Evolutionary conservation across 768 basidiomycete species (phyloP).

Genomic region (Leccinellum rugosiceps): DNA sequence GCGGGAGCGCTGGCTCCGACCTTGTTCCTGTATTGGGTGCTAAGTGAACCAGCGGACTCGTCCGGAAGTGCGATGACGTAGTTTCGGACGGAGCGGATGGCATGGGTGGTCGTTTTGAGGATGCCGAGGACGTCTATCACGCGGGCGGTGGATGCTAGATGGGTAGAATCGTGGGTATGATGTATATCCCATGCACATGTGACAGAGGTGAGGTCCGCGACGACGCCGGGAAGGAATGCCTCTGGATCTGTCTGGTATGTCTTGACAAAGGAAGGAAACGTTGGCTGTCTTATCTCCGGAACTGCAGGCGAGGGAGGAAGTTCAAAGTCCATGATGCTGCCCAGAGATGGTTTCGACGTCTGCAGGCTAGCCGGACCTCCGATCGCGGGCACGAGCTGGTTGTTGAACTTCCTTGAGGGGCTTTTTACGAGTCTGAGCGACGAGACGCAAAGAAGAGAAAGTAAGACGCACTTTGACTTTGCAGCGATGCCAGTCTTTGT

Average conservation of each 20-base stretch:
- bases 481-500: constrained; percentile 80
- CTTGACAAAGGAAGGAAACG: constrained; percentile 56
- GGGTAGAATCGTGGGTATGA: constrained; percentile 10
- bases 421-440: constrained; percentile 25
- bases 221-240: constrained; percentile 69
- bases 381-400: constrained; percentile 73
- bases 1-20: constrained; percentile 33
- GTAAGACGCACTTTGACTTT: constrained; percentile 58
- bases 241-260: constrained; percentile 74
- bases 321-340: constrained; percentile 47
- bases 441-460: neutral
- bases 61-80: constrained; percentile 82
- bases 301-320: constrained; percentile 69
- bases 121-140: constrained; percentile 62
- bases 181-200: constrained; percentile 61
- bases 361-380: constrained; percentile 54
- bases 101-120: constrained; percentile 75
- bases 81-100: constrained; percentile 80
- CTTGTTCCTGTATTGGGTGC: constrained; percentile 56
- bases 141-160: constrained; percentile 9
- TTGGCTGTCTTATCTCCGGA: constrained; percentile 43
- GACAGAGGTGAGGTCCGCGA: constrained; percentile 68
- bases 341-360: constrained; percentile 37
- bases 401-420: constrained; percentile 47
- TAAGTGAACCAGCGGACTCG: constrained; percentile 56